Base-by-base conservation (phyloP, 73 alveolate species). In the Paramecium biaurelia region DNA sequence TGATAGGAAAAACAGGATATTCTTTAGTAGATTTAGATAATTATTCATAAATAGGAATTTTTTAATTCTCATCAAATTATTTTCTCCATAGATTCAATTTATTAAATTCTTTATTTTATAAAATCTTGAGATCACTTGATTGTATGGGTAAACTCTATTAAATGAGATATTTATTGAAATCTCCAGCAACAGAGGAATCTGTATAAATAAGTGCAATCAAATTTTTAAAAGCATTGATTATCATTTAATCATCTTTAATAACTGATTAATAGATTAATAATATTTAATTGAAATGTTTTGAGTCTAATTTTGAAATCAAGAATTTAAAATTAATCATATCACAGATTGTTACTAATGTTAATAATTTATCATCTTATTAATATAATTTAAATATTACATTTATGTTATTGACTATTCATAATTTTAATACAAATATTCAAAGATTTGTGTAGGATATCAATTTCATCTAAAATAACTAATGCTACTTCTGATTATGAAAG, bases 61-160 rank as follows among this genome's bases (percentile, higher is more conserved):
- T 41, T n/a, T 38, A 37, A 76, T 32, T 76, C 21, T 76, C 89
- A 76, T 76, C 89, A 41, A 76, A 76, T 20, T 34, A 24, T 20
- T 24, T 76, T 76, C 89, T 76, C 89, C 89, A 76, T 8, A 76
- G 3, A 14, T 76, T 42, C n/a, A 76, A 32, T 42, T 76, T 15
- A 38, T 24, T 76, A 38, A 34, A 38, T 4, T 76, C 38, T 24
- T 76, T 76, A 76, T 35, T 38, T 42, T 76, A 35, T 21, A 76
- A 38, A 2, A 76, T 41, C 9, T 76, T 8, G 0, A 76, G 30
- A 76, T 76, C 70, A n/a, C 47, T 37, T 5, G 37, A 32, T 76
- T 76, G 10, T 11, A 76, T 32, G 18, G 63, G n/a, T 9, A 76
- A 6, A 14, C 41, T 76, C 7, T 26, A 41, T 38, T 76, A 57